Conservation (phyloP, 257 asterid species). For the Solanum chaucha region DNA sequence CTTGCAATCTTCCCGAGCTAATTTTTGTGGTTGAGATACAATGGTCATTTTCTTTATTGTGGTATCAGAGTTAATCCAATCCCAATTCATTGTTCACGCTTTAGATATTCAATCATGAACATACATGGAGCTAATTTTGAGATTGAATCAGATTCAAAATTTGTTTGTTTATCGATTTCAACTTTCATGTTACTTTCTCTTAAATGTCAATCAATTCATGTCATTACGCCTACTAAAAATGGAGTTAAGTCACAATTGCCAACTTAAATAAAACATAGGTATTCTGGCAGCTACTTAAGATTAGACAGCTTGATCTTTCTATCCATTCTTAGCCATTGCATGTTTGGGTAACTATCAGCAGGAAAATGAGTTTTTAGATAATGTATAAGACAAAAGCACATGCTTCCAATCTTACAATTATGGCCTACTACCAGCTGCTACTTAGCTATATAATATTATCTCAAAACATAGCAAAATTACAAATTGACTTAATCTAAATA, state of each 20-base stretch:
- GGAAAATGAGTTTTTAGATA: background rate
- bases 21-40: background rate
- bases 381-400: constrained; percentile 7
- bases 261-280: background rate
- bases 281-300: background rate
- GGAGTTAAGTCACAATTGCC: background rate
- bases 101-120: background rate
- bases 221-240: background rate
- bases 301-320: background rate
- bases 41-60: background rate
- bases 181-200: background rate
- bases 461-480: background rate
- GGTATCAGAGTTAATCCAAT: background rate
- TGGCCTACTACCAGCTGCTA: constrained; percentile 1
- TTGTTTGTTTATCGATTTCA: background rate
- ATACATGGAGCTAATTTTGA: background rate
- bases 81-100: background rate
- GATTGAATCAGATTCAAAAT: background rate
- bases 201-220: background rate
- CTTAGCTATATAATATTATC: background rate
- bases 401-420: background rate
- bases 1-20: background rate
- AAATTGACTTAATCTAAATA: background rate
- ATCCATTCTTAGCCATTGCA: background rate
- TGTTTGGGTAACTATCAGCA: constrained; percentile 8